phyloP scores from a whole-genome alignment of 805 yeast species.

The Candida namnaoensis region DNA sequence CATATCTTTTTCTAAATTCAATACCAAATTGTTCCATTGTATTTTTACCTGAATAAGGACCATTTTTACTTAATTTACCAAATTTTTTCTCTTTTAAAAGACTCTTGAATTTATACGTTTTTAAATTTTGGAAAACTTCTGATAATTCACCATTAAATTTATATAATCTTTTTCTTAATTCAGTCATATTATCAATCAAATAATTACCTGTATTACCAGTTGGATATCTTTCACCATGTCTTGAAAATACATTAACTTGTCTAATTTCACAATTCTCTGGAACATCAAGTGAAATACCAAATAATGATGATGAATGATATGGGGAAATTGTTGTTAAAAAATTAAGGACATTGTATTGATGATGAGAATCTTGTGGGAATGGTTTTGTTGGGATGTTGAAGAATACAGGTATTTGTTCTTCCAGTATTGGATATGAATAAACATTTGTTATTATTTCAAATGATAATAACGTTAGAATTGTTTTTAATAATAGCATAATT shows the following conservation, averaged over 20 bases:
- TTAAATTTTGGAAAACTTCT: slow-evolving; percentile 22
- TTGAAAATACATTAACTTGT: slow-evolving; percentile 41
- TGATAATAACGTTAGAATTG: too few relatives aligned
- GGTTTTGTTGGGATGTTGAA: slow-evolving; percentile 6
- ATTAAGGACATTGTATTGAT: slow-evolving; percentile 37
- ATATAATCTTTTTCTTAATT: slow-evolving; percentile 19
- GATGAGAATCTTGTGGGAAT: slow-evolving; percentile 22
- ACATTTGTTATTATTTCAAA: not conserved
- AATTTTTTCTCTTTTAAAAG: slow-evolving; percentile 23
- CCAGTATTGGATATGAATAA: not conserved
- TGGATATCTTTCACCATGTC: slow-evolving; percentile 58
- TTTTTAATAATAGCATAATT: too few relatives aligned
- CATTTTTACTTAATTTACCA: slow-evolving; percentile 43
- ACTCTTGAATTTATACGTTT: slow-evolving; percentile 37
- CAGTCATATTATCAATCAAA: slow-evolving; percentile 5
- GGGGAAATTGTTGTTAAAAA: slow-evolving; percentile 49
- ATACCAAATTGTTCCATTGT: slow-evolving; percentile 43
- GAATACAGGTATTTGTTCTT: not conserved
- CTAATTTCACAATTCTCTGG: slow-evolving; percentile 43
- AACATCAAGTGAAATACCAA: slow-evolving; percentile 41
- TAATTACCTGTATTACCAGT: slow-evolving; percentile 13
- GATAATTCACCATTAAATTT: not conserved
- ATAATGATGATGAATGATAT: slow-evolving; percentile 38
- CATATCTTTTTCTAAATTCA: slow-evolving; percentile 38
- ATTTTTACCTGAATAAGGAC: slow-evolving; percentile 44